phyloP scores from a whole-genome alignment of 1,284 basidiomycete genomes.

The Termitomyces sp. region DNA sequence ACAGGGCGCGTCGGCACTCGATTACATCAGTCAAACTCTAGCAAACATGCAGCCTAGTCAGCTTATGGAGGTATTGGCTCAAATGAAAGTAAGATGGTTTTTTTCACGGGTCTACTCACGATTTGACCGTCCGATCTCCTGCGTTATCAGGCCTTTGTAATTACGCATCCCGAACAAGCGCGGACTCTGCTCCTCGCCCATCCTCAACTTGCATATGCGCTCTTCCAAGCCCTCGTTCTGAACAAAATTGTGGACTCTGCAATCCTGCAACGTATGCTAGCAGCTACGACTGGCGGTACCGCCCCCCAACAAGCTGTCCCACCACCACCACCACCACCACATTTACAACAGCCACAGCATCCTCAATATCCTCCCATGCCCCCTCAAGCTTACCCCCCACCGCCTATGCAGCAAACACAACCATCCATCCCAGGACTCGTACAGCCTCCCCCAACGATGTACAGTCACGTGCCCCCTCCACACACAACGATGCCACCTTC shows the following conservation, averaged over 20 bases:
- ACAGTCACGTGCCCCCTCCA: conserved; percentile 16
- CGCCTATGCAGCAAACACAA: conserved; percentile 34
- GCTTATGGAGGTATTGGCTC: conserved; percentile 91
- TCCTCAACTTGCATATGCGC: conserved; percentile 92
- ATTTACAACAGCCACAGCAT: conserved; percentile 26
- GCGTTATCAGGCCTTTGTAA: conserved; percentile 73
- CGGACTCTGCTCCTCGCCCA: conserved; percentile 73
- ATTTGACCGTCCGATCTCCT: conserved; percentile 2
- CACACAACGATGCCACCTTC: conserved; percentile 23
- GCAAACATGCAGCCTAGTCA: conserved; percentile 82
- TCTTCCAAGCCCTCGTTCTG: conserved; percentile 92
- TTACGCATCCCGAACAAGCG: conserved; percentile 89
- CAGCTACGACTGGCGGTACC: conserved; percentile 33
- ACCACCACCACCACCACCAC: conserved; percentile 15
- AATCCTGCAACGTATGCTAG: conserved; percentile 72
- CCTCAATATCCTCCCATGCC: conserved; percentile 31
- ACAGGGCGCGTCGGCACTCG: conserved; percentile 73
- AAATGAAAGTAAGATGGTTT: conserved; percentile 83
- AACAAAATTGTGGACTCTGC: conserved; percentile 93
- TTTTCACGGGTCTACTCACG: not conserved
- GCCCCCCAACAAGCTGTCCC: conserved; percentile 25
- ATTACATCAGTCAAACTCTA: conserved; percentile 85
- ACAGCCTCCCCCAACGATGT: conserved; percentile 30
- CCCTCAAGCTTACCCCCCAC: conserved; percentile 32
- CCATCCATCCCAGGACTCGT: conserved; percentile 28